phyloP scores from a whole-genome alignment of 352 stramenopile genomes.

The Globisporangium middletonii region DNA sequence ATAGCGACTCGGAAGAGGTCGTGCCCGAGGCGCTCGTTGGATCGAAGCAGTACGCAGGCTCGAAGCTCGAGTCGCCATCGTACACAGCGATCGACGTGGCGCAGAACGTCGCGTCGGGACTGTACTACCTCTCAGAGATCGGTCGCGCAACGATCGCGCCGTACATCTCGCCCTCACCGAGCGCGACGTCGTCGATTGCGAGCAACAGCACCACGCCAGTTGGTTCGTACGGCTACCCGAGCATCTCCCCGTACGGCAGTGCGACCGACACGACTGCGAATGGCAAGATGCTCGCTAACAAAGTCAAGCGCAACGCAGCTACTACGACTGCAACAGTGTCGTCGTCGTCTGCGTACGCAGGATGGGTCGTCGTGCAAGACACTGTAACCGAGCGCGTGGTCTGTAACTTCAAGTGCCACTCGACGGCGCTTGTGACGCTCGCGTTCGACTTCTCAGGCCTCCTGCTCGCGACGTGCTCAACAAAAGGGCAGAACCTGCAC shows the following conservation, averaged over 20 bases:
- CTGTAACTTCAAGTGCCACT: slow-evolving; percentile 72
- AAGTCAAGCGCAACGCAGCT: slow-evolving; percentile 13
- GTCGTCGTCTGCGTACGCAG: slow-evolving; percentile 25
- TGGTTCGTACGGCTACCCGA: slow-evolving; percentile 16
- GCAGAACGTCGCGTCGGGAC: slow-evolving; percentile 80
- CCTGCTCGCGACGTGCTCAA: slow-evolving; percentile 73
- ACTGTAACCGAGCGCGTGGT: slow-evolving; percentile 54
- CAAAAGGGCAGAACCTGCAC: slow-evolving; percentile 83
- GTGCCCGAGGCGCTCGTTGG: slow-evolving; percentile 22
- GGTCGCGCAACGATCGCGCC: slow-evolving; percentile 58
- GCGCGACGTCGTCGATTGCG: slow-evolving; percentile 13
- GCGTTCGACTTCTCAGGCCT: slow-evolving; percentile 74
- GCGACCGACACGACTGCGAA: slow-evolving; percentile 4
- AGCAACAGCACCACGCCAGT: slow-evolving; percentile 13
- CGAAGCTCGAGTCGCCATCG: slow-evolving; percentile 21
- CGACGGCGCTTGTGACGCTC: slow-evolving; percentile 61
- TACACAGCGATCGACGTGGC: slow-evolving; percentile 78
- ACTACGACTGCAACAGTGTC: background rate
- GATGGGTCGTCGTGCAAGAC: slow-evolving; percentile 69
- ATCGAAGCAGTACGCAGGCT: slow-evolving; percentile 8
- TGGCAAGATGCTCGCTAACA: slow-evolving; percentile 2
- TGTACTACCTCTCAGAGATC: slow-evolving; percentile 84
- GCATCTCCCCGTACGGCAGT: slow-evolving; percentile 11
- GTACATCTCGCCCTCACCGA: slow-evolving; percentile 65
- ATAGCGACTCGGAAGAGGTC: slow-evolving; percentile 46